These are phyloP conservation scores for Musa balbisiana DNA, from an alignment of 202 grass and related monocot genomes.

Conservation along the genomic window DNA sequence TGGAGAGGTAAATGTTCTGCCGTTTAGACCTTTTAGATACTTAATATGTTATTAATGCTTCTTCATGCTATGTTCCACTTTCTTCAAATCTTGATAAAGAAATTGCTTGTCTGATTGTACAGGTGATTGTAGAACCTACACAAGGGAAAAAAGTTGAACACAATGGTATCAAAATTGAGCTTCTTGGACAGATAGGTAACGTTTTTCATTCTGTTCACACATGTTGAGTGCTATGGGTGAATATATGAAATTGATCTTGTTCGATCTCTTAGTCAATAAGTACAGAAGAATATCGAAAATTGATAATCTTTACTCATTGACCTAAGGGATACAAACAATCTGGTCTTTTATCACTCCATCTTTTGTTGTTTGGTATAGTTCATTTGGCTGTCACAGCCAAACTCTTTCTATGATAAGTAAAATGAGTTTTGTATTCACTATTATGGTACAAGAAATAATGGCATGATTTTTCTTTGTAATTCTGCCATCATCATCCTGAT, in stretches of 20 bases:
- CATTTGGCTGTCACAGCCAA: not conserved
- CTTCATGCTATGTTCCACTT: conserved; percentile 4
- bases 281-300: not conserved
- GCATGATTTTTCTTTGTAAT: too few species aligned
- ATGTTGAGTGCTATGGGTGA: not conserved
- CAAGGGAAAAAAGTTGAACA: conserved; percentile 89
- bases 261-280: not conserved
- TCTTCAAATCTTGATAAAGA: not conserved
- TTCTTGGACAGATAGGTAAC: conserved; percentile 84
- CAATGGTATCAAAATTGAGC: conserved; percentile 75
- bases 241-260: not conserved
- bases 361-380: too few species aligned
- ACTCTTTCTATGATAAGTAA: not conserved
- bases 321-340: too few species aligned
- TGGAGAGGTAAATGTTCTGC: conserved; percentile 54
- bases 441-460: too few species aligned
- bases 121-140: conserved; percentile 69
- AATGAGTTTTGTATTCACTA: not conserved
- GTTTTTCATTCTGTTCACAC: not conserved
- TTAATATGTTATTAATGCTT: not conserved
- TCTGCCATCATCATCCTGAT: too few species aligned
- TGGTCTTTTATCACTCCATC: too few species aligned
- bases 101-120: conserved; percentile 1
- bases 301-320: not conserved
- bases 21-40: not conserved